Base-by-base conservation (phyloP, 2,329 filamentous ascomycete genomes). In the Colletotrichum zoysiae region DNA sequence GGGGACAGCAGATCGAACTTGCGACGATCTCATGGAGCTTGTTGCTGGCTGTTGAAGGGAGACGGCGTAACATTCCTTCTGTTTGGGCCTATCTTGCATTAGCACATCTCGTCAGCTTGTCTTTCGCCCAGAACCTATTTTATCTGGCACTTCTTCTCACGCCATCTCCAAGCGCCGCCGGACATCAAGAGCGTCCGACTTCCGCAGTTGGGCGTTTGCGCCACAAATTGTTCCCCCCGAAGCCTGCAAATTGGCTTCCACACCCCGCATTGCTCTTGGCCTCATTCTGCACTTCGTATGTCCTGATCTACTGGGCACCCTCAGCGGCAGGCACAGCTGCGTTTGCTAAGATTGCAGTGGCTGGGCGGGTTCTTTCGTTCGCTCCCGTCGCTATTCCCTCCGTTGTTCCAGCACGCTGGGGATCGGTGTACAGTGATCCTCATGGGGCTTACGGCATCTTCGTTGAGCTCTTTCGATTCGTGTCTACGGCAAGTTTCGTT, bases 71-170 rank as follows among this genome's bases (percentile, higher is more conserved):
- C 23, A 86, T 92, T 14, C 84, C 87, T 0, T 80, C 85, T 63
- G 80, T 88, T 1, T 86, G 87, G 78, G 85, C 87, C 2, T 91
- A 90, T 74, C 83, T 91, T 70, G 78, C 85, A 18, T 79, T 92
- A n/a, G 86, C 86, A 20, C 88, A 91, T 65, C 81, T 89, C 6
- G 85, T 90, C 65, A 88, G 85, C 67, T 80, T 92, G 14, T 89
- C 88, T 0, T 91, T 88, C 75, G 88, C 89, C 2, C 86, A 90
- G 78, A 91, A 89, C 74, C 79, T 92, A 40, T 92, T 92, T 81
- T 90, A 88, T 76, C 76, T 91, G 12, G 85, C 87, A 9, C 80
- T 91, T 38, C 80, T 90, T 12, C 83, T 90, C 35, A 89, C 86
- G 0, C 88, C 88, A 1, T 77, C 86, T 6, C 86, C 87, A 1